These are phyloP conservation scores for Russula abietina DNA, from an alignment of 768 basidiomycete species.

Conservation along the genomic window DNA sequence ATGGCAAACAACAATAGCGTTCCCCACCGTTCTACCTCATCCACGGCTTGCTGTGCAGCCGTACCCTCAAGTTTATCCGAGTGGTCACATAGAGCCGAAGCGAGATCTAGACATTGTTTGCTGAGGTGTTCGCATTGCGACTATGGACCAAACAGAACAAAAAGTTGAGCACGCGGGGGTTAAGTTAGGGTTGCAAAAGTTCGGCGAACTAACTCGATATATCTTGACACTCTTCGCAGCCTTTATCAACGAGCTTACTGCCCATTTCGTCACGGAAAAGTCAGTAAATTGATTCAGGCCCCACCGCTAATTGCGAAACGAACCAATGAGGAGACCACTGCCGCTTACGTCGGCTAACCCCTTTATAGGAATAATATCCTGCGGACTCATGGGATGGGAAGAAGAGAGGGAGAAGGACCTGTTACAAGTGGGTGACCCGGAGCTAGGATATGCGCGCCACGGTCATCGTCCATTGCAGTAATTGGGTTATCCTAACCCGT, in stretches of 20 bases:
- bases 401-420: neutral
- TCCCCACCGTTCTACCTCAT: conserved; percentile 23
- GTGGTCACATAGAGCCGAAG: conserved; percentile 12
- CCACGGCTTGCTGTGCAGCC: conserved; percentile 17
- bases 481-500: neutral
- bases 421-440: neutral
- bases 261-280: neutral
- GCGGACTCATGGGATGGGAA: conserved; percentile 2
- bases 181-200: neutral
- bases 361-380: conserved; percentile 7
- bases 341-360: conserved; percentile 5
- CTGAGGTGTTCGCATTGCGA: conserved; percentile 21
- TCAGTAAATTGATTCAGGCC: neutral
- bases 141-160: neutral
- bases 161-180: neutral
- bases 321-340: conserved; percentile 9
- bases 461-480: neutral
- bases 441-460: neutral
- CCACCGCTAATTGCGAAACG: neutral
- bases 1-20: neutral
- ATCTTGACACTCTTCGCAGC: conserved; percentile 19
- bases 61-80: conserved; percentile 20
- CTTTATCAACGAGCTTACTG: conserved; percentile 5
- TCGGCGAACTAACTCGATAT: conserved; percentile 6
- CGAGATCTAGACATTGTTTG: conserved; percentile 15